Evolutionary conservation across 805 yeast species (phyloP), one percentile per base, ranked within the genome.

Genomic region (Ascoidea asiatica): DNA sequence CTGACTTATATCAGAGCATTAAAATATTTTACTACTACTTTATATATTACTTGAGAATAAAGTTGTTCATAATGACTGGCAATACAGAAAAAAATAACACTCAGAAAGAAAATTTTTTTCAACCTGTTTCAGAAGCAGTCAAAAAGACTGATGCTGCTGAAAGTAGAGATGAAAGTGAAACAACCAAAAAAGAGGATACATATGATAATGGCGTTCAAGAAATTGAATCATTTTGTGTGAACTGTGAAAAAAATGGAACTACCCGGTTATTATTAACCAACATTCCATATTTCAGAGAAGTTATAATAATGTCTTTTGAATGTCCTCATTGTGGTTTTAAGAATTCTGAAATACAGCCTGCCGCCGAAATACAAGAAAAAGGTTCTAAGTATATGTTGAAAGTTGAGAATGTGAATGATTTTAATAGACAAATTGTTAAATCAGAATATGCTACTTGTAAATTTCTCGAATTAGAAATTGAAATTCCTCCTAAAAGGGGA

Each of bases 181-280:
- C 71, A 36, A 84, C 94, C 1, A 95, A 92, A 19, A 90, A 89
- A 20, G 65, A 65, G 4, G 96, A 87, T 59, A 81, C 82, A 7
- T 80, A 79, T 60, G 96, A 96, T 4, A 92, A 87, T 53, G 95
- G 96, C 1, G 95, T 92, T 18, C 97, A 89, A 60, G 97, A 92
- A 61, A 76, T 92, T 50, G 90, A 90, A 58, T 87, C 97, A 6
- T 65, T 92, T 37, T 92, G 99, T 67, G 89, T 92, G 96, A 86
- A 85, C 68, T 92, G 99, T 63, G 84, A 80, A 50, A 67, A 90
- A 52, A 73, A 77, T 46, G 99, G 99, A 47, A 69, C 69, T 44
- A 92, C 98, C 4, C 67, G 94, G 52, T 61, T 92, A 60, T 68
- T 92, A 39, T 67, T 92, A 55, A 92, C 99, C 13, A 71, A 78